phyloP scores from a whole-genome alignment of 2,329 filamentous ascomycete genomes.

The Didymella arachidicola region DNA sequence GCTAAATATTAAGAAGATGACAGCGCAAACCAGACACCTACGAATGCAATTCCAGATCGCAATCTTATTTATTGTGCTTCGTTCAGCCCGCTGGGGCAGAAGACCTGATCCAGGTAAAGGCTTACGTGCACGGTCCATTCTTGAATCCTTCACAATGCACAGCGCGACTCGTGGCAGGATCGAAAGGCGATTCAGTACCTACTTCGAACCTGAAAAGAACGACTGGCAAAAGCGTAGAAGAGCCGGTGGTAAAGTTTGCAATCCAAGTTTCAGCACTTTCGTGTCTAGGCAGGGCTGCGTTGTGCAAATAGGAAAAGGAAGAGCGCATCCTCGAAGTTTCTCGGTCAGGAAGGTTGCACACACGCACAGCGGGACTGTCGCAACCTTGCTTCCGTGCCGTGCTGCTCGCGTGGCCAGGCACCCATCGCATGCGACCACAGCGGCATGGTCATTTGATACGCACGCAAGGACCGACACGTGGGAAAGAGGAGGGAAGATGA shows the following conservation, averaged over 20 bases:
- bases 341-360: not conserved
- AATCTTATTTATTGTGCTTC: constrained; percentile 4
- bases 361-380: not conserved
- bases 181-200: not conserved
- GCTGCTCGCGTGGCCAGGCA: not conserved
- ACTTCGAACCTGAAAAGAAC: not conserved
- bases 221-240: not conserved
- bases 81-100: constrained; percentile 1
- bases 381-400: not conserved
- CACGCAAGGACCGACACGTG: not conserved
- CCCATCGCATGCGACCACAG: not conserved
- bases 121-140: constrained; percentile 12
- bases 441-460: not conserved
- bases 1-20: not conserved
- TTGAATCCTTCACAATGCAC: constrained; percentile 6
- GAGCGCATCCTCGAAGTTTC: not conserved
- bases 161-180: not conserved
- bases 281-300: not conserved
- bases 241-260: not conserved
- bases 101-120: constrained; percentile 11
- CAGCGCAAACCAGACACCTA: not conserved
- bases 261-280: not conserved
- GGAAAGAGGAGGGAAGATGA: not conserved
- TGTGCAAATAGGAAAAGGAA: not conserved
- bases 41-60: not conserved